Evolutionary conservation across 495 filamentous ascomycete genomes (phyloP), one percentile per base, ranked within the genome.

Genomic region (Penicillium coprophilum): DNA sequence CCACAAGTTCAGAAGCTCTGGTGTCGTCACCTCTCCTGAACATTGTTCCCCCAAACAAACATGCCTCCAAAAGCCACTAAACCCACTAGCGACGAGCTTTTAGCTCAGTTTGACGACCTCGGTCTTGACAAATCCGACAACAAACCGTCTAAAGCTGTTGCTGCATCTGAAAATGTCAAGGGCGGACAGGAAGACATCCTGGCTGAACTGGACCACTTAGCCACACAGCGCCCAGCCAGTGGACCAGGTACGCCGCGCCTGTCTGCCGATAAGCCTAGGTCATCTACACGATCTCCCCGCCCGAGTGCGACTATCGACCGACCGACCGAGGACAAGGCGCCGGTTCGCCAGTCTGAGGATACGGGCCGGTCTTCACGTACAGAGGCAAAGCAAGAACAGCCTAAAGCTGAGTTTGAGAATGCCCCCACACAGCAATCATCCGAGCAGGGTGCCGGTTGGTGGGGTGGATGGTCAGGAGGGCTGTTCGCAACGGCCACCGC

Each of bases 211-310:
- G 89, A 90, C 65, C 85, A 86, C 56, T 85, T 95, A 50, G 85
- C 86, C 50, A 77, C 84, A 55, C 82, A 88, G 62, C 81, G 86
- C 31, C 79, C 83, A 4, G 68, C 77, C 51, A 87, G 85, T 51
- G 85, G 93, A 34, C 87, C 93, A 5, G 86, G 89, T 57, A 98
- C 94, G 1, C 94, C 94, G 34, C 85, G 90, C 40, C 68, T 89
- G 48, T 87, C 85, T 34, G 81, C 85, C 11, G 73, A 75, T 50
- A 79, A 83, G 56, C 65, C 68, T 30, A 66, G 74, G 20, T 61
- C 77, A 19, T 75, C 78, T 20, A 71, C 75, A 41, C 80, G 77
- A 49, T 82, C 82, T 9, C 79, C 82, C 28, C 88, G 85, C 50
- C 81, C 83, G 28, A 76, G 81, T 38, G 79, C 82, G 41, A 65